These are phyloP conservation scores for Rhizopus arrhizus DNA, from an alignment of 371 early-diverging fungal genomes.

Conservation along the genomic window DNA sequence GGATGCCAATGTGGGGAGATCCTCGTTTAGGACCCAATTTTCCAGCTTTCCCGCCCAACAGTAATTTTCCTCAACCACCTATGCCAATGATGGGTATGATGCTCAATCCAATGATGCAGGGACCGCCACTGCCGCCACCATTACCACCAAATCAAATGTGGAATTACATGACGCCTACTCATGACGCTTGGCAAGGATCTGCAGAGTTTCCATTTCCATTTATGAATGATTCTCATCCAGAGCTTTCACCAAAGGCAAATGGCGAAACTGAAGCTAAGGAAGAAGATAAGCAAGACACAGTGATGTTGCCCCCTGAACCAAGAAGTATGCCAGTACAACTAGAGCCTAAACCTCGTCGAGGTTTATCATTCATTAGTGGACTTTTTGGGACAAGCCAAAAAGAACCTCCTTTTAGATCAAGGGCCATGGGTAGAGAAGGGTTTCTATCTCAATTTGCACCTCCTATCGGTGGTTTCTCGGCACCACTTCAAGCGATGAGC, in stretches of 20 bases:
- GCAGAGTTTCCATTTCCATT: conserved; percentile 8
- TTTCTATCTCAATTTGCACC: no score
- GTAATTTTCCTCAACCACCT: background rate
- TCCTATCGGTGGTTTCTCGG: no score
- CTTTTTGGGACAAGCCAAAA: conserved; percentile 7
- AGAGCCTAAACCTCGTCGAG: conserved; percentile 14
- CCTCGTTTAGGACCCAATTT: background rate
- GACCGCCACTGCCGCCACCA: background rate
- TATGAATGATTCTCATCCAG: conserved; percentile 6
- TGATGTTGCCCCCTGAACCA: background rate
- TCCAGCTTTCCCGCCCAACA: background rate
- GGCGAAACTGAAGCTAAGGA: background rate
- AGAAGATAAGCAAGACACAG: background rate
- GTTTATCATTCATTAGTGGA: conserved; percentile 18
- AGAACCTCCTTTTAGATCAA: background rate
- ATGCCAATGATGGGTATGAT: no score
- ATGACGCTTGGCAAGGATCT: conserved; percentile 6
- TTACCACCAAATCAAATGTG: conserved; percentile 6
- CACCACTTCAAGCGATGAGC: background rate
- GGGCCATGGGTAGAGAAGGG: no score
- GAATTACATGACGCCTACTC: conserved; percentile 1
- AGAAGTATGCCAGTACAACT: background rate
- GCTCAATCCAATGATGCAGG: no score
- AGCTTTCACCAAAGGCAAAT: background rate
- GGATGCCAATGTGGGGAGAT: background rate